Evolutionary conservation across 2,329 filamentous ascomycete species (phyloP), one percentile per base, ranked within the genome.

Genomic region (Calonectria crousiana): DNA sequence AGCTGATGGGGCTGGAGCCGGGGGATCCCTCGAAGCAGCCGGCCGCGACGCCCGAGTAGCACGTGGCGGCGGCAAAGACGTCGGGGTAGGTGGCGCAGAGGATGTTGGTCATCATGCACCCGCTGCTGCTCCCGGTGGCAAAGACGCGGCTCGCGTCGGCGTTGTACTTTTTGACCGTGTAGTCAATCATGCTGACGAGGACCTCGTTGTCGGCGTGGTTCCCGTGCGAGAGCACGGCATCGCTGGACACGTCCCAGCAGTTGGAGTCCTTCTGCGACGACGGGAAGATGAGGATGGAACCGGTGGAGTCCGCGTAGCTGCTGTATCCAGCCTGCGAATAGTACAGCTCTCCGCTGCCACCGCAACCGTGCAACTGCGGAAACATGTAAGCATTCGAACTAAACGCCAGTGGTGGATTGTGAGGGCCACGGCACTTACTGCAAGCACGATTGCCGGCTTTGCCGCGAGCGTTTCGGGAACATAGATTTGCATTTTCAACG

Each of bases 21-120:
- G 64, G 64, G 3, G 64, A 67, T 2, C 64, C 64, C 30, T 34
- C 64, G 32, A 67, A 67, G 47, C 64, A 67, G 64, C 64, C 64
- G 32, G 64, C 64, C 3, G 64, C 64, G 16, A 67, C 64, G 30
- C 64, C 64, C 8, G 64, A 67, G 64, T 67, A 67, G 20, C 64
- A 67, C 3, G 64, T 67, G 32, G 64, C 64, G 20, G 64, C 64
- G 26, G 44, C 28, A 28, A 67, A 67, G 23, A 67, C 44, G 0
- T 67, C 64, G 11, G 64, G 64, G 32, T 67, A 67, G 4, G 64
- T 67, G 30, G 64, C 64, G 30, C 64, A 67, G 14, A 67, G 64
- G 20, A 67, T 51, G 47, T 67, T 67, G n/a, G 64, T 67, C 64
- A 67, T 67, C 64, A 67, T 67, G 44, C 64, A 67, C 20, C 64